phyloP scores from a whole-genome alignment of 1,284 basidiomycete genomes.

The Rhodotorula mucilaginosa region DNA sequence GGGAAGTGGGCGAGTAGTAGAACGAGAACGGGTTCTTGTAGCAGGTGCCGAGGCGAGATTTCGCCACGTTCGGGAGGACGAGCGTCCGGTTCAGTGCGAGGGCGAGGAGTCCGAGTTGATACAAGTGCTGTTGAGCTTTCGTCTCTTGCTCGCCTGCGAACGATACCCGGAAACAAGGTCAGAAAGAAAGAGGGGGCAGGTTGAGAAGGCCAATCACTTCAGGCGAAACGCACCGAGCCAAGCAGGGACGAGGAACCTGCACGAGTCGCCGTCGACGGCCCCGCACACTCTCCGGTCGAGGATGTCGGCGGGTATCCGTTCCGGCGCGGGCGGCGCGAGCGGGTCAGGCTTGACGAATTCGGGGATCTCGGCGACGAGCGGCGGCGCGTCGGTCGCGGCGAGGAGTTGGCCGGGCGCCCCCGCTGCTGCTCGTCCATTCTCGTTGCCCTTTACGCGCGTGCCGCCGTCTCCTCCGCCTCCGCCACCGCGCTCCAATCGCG shows the following conservation, averaged over 20 bases:
- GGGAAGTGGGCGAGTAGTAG: conserved; percentile 42
- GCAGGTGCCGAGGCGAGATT: conserved; percentile 44
- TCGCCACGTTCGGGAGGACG: conserved; percentile 46
- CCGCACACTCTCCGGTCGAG: conserved; percentile 32
- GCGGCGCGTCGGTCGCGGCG: conserved; percentile 15
- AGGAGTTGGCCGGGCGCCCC: background rate
- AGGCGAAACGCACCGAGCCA: conserved; percentile 38
- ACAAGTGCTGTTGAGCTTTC: conserved; percentile 46
- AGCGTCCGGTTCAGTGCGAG: conserved; percentile 45
- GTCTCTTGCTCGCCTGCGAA: conserved; percentile 46
- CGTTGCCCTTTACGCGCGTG: background rate
- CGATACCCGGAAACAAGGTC: background rate
- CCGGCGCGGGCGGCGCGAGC: background rate
- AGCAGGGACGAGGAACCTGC: conserved; percentile 43
- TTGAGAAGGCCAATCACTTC: too few species aligned
- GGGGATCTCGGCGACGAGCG: conserved; percentile 33
- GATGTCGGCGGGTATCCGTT: conserved; percentile 24
- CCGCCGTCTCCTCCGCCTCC: background rate
- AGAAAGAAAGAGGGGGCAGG: too few species aligned
- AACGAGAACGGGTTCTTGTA: conserved; percentile 44
- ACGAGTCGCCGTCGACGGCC: conserved; percentile 10
- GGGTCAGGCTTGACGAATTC: conserved; percentile 18
- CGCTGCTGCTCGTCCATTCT: background rate
- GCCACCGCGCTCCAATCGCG: too few species aligned
- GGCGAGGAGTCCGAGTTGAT: conserved; percentile 46